Percentiles rank a stretch among this genome's conserved stretches.
Evolutionary conservation across 2,329 filamentous ascomycete genomes (phyloP).

Genomic region (Colletotrichum noveboracense): DNA sequence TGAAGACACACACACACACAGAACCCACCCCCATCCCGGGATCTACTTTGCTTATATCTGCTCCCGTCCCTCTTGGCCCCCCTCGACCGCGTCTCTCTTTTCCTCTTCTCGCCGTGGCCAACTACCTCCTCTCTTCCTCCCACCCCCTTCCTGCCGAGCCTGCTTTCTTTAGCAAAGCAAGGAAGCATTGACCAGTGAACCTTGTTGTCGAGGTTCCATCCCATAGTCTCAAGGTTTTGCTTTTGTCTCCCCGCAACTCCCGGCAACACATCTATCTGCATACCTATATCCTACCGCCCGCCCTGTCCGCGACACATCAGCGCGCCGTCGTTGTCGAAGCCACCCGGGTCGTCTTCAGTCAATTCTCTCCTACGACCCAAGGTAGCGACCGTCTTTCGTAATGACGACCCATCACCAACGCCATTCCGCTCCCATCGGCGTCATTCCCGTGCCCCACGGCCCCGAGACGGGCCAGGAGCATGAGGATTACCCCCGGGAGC

Average conservation of each 20-base stretch:
- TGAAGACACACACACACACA: not conserved
- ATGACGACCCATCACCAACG: slow-evolving; percentile 39
- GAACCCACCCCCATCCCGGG: slow-evolving; percentile 6
- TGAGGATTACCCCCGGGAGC: slow-evolving; percentile 48
- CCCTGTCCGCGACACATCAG: not conserved
- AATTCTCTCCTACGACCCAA: not conserved
- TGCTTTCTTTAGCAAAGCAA: slow-evolving; percentile 9
- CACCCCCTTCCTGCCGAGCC: not conserved
- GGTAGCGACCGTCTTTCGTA: not conserved
- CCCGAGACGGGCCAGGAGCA: slow-evolving; percentile 54
- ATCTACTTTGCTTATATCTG: slow-evolving; percentile 19
- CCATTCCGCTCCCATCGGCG: slow-evolving; percentile 49
- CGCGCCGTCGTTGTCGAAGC: not conserved
- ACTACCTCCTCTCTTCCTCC: not conserved
- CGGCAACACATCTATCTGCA: not conserved
- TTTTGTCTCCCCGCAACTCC: slow-evolving; percentile 5
- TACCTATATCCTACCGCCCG: not conserved
- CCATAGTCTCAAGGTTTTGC: slow-evolving; percentile 5
- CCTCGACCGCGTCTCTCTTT: not conserved
- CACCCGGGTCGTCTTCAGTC: not conserved
- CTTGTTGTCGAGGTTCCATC: slow-evolving; percentile 1
- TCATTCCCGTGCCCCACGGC: slow-evolving; percentile 62
- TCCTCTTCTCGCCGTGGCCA: slow-evolving; percentile 4
- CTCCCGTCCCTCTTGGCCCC: slow-evolving; percentile 11
- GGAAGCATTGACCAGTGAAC: slow-evolving; percentile 6